Conservation (phyloP, 208 protist species). For the Leishmania mexicana region DNA sequence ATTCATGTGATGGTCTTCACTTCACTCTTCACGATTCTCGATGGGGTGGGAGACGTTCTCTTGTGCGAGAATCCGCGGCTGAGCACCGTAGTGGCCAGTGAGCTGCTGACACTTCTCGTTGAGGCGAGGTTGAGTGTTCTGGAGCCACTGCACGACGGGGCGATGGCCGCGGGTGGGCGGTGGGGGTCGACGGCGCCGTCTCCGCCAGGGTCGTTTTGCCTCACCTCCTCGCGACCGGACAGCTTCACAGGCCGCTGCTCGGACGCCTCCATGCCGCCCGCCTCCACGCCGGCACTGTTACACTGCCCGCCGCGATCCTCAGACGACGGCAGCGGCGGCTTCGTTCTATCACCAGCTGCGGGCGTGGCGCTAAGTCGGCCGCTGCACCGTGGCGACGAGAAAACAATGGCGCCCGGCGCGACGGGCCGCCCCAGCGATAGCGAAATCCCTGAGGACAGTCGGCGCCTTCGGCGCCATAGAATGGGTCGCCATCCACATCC, state of each 20-base stretch:
- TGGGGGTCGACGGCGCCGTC: conserved; percentile 15
- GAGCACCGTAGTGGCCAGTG: conserved; percentile 52
- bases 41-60: conserved; percentile 44
- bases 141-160: conserved; percentile 30
- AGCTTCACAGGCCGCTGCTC: too few relatives aligned
- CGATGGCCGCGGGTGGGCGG: conserved; percentile 24
- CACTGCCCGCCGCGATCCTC: too few relatives aligned
- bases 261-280: not conserved
- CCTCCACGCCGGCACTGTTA: not conserved
- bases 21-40: conserved; percentile 46
- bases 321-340: too few relatives aligned
- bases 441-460: too few relatives aligned
- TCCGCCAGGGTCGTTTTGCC: too few relatives aligned
- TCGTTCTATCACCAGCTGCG: too few relatives aligned
- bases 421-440: not conserved
- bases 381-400: not conserved
- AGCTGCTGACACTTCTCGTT: conserved; percentile 57
- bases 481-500: too few relatives aligned
- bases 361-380: too few relatives aligned
- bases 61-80: conserved; percentile 53
- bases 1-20: conserved; percentile 58
- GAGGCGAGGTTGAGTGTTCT: conserved; percentile 54
- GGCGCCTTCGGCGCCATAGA: too few relatives aligned
- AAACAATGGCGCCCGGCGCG: not conserved
- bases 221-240: too few relatives aligned